Evolutionary conservation across 2,329 filamentous ascomycete genomes (phyloP).

Genomic region (Phialocephala sp.): DNA sequence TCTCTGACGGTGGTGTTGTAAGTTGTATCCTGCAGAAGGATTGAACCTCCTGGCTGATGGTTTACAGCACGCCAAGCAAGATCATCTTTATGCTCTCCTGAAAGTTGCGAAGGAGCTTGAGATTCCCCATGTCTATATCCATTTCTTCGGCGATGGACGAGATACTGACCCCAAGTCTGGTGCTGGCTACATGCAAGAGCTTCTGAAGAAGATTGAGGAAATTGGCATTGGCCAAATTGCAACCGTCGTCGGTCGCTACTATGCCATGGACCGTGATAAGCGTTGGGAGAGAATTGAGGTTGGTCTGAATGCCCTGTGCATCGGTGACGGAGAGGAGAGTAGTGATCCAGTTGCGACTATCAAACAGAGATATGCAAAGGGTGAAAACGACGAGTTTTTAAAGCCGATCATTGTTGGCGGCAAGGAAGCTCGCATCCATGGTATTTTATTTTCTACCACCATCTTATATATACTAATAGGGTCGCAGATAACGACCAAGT

Average conservation of each 20-base stretch:
- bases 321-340: conserved; percentile 85
- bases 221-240: conserved; percentile 86
- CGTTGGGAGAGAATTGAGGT: conserved; percentile 95
- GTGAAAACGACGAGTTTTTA: conserved; percentile 95
- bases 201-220: conserved; percentile 81
- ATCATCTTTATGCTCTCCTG: conserved; percentile 86
- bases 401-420: conserved; percentile 96
- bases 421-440: conserved; percentile 83
- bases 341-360: conserved; percentile 86
- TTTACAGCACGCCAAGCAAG: conserved; percentile 84
- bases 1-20: conserved; percentile 93
- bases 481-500: conserved; percentile 81
- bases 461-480: conserved; percentile 24
- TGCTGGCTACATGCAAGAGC: conserved; percentile 83
- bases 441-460: conserved; percentile 51
- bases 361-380: conserved; percentile 84
- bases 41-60: conserved; percentile 25
- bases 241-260: conserved; percentile 95
- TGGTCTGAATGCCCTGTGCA: conserved; percentile 81
- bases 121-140: conserved; percentile 92
- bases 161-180: conserved; percentile 98
- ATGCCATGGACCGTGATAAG: conserved; percentile 99
- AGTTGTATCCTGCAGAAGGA: conserved; percentile 40
- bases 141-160: conserved; percentile 98
- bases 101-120: conserved; percentile 87